A percentile compares a stretch with the other conserved stretches of the same genome.
These are phyloP conservation scores for Pulveroboletus sp. DNA, from an alignment of 768 basidiomycete genomes.

Conservation along the genomic window DNA sequence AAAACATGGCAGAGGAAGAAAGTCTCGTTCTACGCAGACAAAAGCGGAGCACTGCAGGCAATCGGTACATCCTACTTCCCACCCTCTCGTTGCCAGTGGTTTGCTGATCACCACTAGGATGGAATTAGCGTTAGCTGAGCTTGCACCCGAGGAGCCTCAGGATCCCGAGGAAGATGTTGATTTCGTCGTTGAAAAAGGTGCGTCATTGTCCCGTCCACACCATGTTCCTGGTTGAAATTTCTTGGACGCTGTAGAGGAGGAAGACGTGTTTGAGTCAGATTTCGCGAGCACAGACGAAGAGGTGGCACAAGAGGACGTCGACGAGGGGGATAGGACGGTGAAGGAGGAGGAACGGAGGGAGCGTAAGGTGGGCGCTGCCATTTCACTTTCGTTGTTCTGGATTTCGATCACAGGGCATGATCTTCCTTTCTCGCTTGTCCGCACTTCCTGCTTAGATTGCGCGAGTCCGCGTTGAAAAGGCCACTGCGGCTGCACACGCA, in stretches of 20 bases:
- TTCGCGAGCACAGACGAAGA: slow-evolving; percentile 83
- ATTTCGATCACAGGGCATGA: background rate
- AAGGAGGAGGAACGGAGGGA: slow-evolving; percentile 55
- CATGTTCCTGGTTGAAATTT: background rate
- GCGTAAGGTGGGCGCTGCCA: slow-evolving; percentile 17
- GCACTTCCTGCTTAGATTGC: slow-evolving; percentile 38
- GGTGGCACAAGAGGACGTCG: slow-evolving; percentile 45
- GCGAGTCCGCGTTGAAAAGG: slow-evolving; percentile 54
- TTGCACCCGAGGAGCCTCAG: slow-evolving; percentile 41
- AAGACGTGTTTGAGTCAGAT: slow-evolving; percentile 78
- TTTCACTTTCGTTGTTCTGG: background rate
- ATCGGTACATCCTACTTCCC: slow-evolving; percentile 44
- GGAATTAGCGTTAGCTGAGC: slow-evolving; percentile 68
- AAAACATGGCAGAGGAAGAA: slow-evolving; percentile 14
- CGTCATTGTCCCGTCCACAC: background rate
- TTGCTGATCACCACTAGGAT: slow-evolving; percentile 43
- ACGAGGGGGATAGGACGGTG: slow-evolving; percentile 52
- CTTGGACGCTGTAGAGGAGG: slow-evolving; percentile 53
- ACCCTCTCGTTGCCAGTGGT: background rate
- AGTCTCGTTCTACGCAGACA: slow-evolving; percentile 52
- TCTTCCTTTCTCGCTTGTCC: too few species aligned
- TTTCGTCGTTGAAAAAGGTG: slow-evolving; percentile 63
- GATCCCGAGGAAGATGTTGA: slow-evolving; percentile 73
- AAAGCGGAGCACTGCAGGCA: slow-evolving; percentile 72
- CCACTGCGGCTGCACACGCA: slow-evolving; percentile 57